A percentile compares a stretch with the other conserved stretches of the same genome.
Conservation (phyloP, 108 stramenopile genomes). For the Stephanodiscus minutulus region DNA sequence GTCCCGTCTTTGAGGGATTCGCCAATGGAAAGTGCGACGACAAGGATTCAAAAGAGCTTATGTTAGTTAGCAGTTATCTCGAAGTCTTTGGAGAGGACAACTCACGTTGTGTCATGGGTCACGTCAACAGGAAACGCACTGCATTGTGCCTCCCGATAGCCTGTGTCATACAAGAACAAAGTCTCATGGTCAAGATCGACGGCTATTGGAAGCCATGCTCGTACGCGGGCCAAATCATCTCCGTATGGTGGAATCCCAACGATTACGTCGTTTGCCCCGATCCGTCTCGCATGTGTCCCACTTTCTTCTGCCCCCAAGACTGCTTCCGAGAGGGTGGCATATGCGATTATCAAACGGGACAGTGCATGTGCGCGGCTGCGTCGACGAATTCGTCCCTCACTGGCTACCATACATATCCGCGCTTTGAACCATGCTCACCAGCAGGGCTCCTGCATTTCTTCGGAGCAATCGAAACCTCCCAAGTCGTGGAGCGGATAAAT, state of each 20-base stretch:
- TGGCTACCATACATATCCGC: conserved; percentile 17
- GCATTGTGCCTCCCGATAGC: conserved; percentile 81
- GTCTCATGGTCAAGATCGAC: conserved; percentile 67
- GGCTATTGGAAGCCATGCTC: conserved; percentile 69
- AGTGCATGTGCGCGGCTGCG: conserved; percentile 70
- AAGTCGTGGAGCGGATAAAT: conserved; percentile 44
- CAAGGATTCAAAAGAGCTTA: conserved; percentile 31
- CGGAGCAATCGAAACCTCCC: background rate
- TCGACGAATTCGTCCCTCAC: conserved; percentile 28
- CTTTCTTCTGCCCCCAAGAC: conserved; percentile 79
- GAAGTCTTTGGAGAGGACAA: conserved; percentile 73
- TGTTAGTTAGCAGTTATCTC: conserved; percentile 50
- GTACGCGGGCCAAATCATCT: conserved; percentile 62
- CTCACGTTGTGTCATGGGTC: conserved; percentile 73
- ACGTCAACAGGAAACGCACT: conserved; percentile 38
- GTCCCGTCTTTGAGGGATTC: conserved; percentile 77
- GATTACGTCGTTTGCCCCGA: conserved; percentile 73
- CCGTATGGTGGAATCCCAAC: conserved; percentile 53
- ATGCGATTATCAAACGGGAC: conserved; percentile 68
- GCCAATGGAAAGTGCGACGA: conserved; percentile 67
- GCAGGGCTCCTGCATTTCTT: background rate
- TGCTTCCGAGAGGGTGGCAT: conserved; percentile 72
- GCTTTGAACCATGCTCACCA: conserved; percentile 36
- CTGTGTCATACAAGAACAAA: conserved; percentile 77
- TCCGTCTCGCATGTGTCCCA: conserved; percentile 72